Evolutionary conservation across 352 stramenopile genomes (phyloP).

Genomic region (Pythium monospermum): DNA sequence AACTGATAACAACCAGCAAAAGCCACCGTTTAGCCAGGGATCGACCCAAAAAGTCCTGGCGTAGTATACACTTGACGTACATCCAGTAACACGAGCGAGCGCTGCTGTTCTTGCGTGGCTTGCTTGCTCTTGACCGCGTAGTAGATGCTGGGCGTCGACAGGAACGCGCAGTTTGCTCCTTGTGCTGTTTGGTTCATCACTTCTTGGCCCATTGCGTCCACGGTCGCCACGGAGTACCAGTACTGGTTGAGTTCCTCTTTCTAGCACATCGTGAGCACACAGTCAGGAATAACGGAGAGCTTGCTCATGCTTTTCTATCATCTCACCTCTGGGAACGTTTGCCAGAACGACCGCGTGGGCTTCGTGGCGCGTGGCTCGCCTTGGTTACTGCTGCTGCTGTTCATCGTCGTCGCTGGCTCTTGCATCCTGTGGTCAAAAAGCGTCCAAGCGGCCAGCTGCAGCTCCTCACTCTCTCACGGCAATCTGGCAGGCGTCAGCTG

Average conservation of each 20-base stretch:
- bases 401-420: neutral
- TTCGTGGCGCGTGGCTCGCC: conserved; percentile 10
- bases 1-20: conserved; percentile 37
- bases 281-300: neutral
- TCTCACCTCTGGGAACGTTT: conserved; percentile 59
- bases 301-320: neutral
- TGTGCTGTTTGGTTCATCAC: conserved; percentile 46
- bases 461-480: too few relatives aligned
- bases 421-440: too few relatives aligned
- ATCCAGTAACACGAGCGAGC: conserved; percentile 85
- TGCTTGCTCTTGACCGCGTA: conserved; percentile 74
- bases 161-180: conserved; percentile 73
- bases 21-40: neutral
- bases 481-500: too few relatives aligned
- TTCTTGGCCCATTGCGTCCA: conserved; percentile 69
- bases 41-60: neutral
- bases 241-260: conserved; percentile 96
- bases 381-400: conserved; percentile 18
- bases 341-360: conserved; percentile 45
- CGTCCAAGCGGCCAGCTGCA: too few relatives aligned
- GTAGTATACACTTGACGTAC: conserved; percentile 34
- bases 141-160: conserved; percentile 93
- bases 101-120: conserved; percentile 5
- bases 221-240: conserved; percentile 90
- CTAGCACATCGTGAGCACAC: conserved; percentile 28